Evolutionary conservation across 331 rosid genomes (phyloP).

Genomic region (Erythrophleum ivorense): DNA sequence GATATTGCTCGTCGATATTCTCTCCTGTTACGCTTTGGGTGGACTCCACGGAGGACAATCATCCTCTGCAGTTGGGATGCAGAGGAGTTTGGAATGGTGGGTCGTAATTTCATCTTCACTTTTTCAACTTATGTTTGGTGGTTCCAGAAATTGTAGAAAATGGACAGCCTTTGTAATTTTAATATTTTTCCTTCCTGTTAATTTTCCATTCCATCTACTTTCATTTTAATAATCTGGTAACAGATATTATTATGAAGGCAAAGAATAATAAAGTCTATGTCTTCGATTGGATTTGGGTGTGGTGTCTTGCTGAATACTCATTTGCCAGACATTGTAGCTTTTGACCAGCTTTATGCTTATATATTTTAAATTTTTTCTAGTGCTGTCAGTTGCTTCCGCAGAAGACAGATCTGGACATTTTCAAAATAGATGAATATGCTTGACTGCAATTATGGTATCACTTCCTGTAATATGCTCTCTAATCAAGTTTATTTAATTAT

Average conservation of each 20-base stretch:
- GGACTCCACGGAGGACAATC: conserved; percentile 88
- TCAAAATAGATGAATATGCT: conserved; percentile 28
- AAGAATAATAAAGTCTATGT: background rate
- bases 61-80: conserved; percentile 98
- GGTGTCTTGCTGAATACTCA: background rate
- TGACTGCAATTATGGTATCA: conserved; percentile 23
- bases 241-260: background rate
- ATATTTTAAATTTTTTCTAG: background rate
- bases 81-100: conserved; percentile 96
- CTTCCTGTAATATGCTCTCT: conserved; percentile 30
- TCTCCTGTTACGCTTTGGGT: conserved; percentile 59
- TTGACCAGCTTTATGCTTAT: background rate
- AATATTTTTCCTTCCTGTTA: background rate
- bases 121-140: background rate
- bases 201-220: conserved; percentile 8
- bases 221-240: conserved; percentile 6
- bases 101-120: conserved; percentile 38
- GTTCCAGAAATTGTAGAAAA: conserved; percentile 12
- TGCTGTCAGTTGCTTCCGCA: conserved; percentile 32
- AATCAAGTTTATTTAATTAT: conserved; percentile 33
- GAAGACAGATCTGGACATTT: conserved; percentile 9
- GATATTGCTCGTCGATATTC: conserved; percentile 89
- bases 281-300: background rate
- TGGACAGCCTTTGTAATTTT: conserved; percentile 3
- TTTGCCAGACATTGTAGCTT: background rate